Percentiles rank a stretch among this genome's conserved stretches.
phyloP scores from a whole-genome alignment of 257 asterid species.

The Fraxinus excelsior region DNA sequence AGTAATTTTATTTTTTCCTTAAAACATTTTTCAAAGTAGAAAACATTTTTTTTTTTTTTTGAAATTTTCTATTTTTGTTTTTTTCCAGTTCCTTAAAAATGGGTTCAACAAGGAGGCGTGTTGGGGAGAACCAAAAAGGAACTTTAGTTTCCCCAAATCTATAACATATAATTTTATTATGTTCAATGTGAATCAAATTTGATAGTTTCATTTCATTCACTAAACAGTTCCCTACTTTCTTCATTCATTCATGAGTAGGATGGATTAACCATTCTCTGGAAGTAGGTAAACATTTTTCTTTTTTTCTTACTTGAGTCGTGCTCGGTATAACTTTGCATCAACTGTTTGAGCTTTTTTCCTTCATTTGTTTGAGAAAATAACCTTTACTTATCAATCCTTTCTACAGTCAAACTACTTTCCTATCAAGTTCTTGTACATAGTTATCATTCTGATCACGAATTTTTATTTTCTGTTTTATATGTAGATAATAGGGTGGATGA shows the following conservation, averaged over 20 bases:
- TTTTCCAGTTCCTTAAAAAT: too few relatives aligned
- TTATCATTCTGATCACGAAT: not conserved
- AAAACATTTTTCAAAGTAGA: too few relatives aligned
- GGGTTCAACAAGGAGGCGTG: too few relatives aligned
- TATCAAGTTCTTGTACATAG: not conserved
- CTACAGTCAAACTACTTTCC: not conserved
- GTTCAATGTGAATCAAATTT: not conserved
- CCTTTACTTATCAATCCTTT: not conserved
- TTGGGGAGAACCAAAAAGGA: too few relatives aligned
- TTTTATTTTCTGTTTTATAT: slow-evolving; percentile 21
- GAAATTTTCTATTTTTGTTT: too few relatives aligned
- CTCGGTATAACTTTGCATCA: not conserved
- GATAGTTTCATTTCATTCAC: not conserved
- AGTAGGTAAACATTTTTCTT: not conserved
- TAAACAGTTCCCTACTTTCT: not conserved
- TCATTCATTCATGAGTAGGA: not conserved
- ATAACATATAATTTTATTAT: too few relatives aligned
- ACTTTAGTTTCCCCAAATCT: too few relatives aligned
- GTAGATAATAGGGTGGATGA: slow-evolving; percentile 91
- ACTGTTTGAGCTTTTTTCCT: not conserved
- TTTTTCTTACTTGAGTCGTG: not conserved
- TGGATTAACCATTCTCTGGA: too few relatives aligned
- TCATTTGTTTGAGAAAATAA: not conserved
- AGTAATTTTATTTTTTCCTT: too few relatives aligned
- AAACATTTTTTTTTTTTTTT: too few relatives aligned